A percentile compares a stretch with the other conserved stretches of the same genome.
Evolutionary conservation across 2,329 filamentous ascomycete genomes (phyloP).

Genomic region (Amauroascus verrucosus): DNA sequence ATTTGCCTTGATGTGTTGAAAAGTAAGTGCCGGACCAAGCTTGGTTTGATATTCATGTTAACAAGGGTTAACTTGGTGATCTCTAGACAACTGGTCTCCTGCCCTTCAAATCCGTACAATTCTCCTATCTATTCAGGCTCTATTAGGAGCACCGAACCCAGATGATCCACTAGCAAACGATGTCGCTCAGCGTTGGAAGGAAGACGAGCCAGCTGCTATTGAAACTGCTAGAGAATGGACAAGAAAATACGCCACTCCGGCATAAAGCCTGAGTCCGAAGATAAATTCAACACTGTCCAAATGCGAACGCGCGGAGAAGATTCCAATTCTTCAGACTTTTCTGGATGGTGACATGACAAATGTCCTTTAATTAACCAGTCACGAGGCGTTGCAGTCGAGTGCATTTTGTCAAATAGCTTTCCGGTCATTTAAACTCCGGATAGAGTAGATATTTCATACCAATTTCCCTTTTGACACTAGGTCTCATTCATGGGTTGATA

Average conservation of each 20-base stretch:
- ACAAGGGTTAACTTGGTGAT: background rate
- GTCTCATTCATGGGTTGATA: background rate
- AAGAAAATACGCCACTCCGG: slow-evolving; percentile 50
- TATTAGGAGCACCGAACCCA: slow-evolving; percentile 91
- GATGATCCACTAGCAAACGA: slow-evolving; percentile 98
- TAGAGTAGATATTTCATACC: slow-evolving; percentile 4
- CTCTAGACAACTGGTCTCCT: slow-evolving; percentile 90
- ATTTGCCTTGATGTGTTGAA: slow-evolving; percentile 97
- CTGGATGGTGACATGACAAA: background rate
- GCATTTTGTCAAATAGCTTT: background rate
- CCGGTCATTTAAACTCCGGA: background rate
- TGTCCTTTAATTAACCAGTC: background rate
- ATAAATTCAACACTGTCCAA: background rate
- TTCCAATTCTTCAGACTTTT: background rate
- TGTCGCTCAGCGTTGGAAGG: slow-evolving; percentile 96
- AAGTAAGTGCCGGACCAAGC: slow-evolving; percentile 48
- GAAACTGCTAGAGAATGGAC: slow-evolving; percentile 91
- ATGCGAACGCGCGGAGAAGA: no score
- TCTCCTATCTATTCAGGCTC: slow-evolving; percentile 92
- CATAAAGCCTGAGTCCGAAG: background rate
- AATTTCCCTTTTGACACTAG: background rate
- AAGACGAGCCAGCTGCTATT: slow-evolving; percentile 86
- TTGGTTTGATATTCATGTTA: slow-evolving; percentile 7
- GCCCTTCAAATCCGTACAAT: slow-evolving; percentile 97
- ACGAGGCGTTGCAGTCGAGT: background rate